Conservation (phyloP, 768 basidiomycete genomes). For the Suillus luteus region DNA sequence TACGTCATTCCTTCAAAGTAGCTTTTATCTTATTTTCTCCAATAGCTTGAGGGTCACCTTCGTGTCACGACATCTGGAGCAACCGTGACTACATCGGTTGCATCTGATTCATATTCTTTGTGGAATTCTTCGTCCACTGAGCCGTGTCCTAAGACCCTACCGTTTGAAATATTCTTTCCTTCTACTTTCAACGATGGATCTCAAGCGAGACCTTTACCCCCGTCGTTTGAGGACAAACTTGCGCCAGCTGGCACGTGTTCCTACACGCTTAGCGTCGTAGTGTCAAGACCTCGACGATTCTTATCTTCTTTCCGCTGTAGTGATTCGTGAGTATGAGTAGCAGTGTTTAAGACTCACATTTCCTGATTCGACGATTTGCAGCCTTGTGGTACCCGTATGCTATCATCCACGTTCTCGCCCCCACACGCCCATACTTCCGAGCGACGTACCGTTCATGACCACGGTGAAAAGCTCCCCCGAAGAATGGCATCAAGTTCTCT, state of each 20-base stretch:
- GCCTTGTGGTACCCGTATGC: constrained; percentile 49
- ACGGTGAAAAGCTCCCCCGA: constrained; percentile 64
- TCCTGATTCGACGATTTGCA: constrained; percentile 23
- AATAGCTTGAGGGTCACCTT: constrained; percentile 30
- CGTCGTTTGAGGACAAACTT: constrained; percentile 39
- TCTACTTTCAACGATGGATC: constrained; percentile 42
- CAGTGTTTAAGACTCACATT: constrained; percentile 11
- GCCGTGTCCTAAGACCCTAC: constrained; percentile 37
- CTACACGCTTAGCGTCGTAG: constrained; percentile 49
- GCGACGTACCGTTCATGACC: constrained; percentile 50
- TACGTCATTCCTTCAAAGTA: not conserved
- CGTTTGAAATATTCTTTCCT: constrained; percentile 50
- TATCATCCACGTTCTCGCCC: constrained; percentile 61
- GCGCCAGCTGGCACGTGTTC: constrained; percentile 36
- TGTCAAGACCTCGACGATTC: constrained; percentile 42
- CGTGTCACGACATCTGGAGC: constrained; percentile 18
- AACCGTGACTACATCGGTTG: constrained; percentile 20
- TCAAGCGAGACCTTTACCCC: constrained; percentile 45
- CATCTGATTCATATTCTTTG: constrained; percentile 20
- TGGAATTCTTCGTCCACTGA: constrained; percentile 21
- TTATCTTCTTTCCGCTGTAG: constrained; percentile 47
- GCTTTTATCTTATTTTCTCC: constrained; percentile 5
- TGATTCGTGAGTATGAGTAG: constrained; percentile 41
- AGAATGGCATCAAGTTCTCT: constrained; percentile 60
- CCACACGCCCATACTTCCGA: constrained; percentile 49